Evolutionary conservation across 495 filamentous ascomycete species (phyloP), one percentile per base, ranked within the genome.

Genomic region (Penicillium longicatenatum): DNA sequence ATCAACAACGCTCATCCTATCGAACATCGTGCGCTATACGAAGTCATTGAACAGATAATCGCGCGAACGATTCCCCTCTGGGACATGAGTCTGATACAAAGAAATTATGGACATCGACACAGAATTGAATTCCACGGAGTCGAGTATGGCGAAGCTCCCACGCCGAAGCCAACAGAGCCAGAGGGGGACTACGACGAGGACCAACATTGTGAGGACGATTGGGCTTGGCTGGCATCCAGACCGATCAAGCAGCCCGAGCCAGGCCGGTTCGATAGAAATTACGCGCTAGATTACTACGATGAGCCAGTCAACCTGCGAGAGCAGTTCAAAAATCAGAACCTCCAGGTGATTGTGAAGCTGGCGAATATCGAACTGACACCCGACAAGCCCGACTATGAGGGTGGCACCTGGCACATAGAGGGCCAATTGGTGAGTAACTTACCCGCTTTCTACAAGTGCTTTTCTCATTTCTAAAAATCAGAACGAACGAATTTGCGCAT

Each of bases 311-410:
- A 72, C 47, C 64, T 82, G 2, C 58, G 56, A 7, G 48, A 68
- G 17, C 16, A 66, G 1, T 78, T 68, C 45, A 26, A 19, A 5
- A 43, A 70, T 16, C 33, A 58, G 0, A 79, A 77, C 0, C 67
- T 89, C 0, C 86, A 89, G 59, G 72, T 89, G 5, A 86, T 89
- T 55, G 79, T 88, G 54, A 89, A 89, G 58, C 62, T 89, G 5
- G 79, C 81, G 7, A 84, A 82, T 56, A 88, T 89, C 52, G 68
- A 86, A 19, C 70, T 89, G 5, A 83, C 77, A 0, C 85, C 86
- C 0, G 82, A 82, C 33, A 78, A 81, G 16, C 81, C 83, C 0
- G 61, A 70, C 1, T 84, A 81, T 47, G 60, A 66, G 9, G 80
- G 79, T 5, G 79, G 79, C 11, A 66, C 60, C 30, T 84, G 82